A percentile compares a stretch with the other conserved stretches of the same genome.
Evolutionary conservation across 2,329 filamentous ascomycete genomes (phyloP).

Genomic region (Zopfia rhizophila): DNA sequence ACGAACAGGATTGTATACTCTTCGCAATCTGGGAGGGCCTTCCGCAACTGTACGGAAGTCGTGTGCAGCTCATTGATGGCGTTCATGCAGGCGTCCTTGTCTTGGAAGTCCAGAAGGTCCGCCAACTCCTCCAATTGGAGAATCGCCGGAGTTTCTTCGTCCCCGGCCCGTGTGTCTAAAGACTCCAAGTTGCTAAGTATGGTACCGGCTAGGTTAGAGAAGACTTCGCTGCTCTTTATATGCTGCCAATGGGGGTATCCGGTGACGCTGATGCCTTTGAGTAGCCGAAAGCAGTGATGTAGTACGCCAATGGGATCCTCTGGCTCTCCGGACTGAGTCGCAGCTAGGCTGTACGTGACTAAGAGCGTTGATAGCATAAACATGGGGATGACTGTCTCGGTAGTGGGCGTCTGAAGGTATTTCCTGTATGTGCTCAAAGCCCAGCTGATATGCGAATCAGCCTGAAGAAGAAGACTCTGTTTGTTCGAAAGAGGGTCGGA

Average conservation of each 20-base stretch:
- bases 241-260: conserved; percentile 32
- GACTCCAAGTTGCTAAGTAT: no score
- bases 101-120: conserved; percentile 30
- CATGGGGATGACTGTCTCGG: conserved; percentile 40
- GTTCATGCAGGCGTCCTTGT: conserved; percentile 30
- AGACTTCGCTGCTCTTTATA: no score
- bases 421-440: conserved; percentile 36
- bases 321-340: conserved; percentile 36
- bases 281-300: conserved; percentile 42
- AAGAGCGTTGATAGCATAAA: conserved; percentile 41
- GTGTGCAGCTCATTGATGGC: conserved; percentile 38
- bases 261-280: conserved; percentile 39
- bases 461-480: conserved; percentile 37
- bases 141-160: no score
- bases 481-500: no score
- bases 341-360: conserved; percentile 42
- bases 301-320: conserved; percentile 40
- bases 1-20: conserved; percentile 38
- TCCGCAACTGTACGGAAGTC: conserved; percentile 28
- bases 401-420: conserved; percentile 31
- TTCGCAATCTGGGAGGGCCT: conserved; percentile 29
- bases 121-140: conserved; percentile 35
- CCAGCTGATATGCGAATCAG: conserved; percentile 39
- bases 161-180: no score
- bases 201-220: no score